These are phyloP conservation scores for Fomitopsis pulvina DNA, from an alignment of 768 basidiomycete species.

Conservation along the genomic window DNA sequence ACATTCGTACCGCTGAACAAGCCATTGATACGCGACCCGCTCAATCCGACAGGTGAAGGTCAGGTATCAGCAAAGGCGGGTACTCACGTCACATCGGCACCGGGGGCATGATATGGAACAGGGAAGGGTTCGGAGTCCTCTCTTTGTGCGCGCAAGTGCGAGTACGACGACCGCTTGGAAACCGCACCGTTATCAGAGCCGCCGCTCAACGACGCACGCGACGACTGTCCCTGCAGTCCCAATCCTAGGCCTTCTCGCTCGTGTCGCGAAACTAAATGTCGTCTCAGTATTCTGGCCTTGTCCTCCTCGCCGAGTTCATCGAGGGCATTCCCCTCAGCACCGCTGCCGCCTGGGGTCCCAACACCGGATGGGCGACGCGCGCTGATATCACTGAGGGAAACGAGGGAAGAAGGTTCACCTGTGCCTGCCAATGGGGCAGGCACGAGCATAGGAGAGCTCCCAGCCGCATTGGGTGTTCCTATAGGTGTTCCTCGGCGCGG, in stretches of 20 bases:
- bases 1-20: no score
- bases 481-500: slow-evolving; percentile 54
- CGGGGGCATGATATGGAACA: slow-evolving; percentile 82
- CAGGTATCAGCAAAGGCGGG: background rate
- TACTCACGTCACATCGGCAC: slow-evolving; percentile 90
- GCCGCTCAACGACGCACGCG: slow-evolving; percentile 18
- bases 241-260: slow-evolving; percentile 43
- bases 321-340: slow-evolving; percentile 30
- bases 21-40: no score
- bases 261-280: slow-evolving; percentile 73
- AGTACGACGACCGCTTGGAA: slow-evolving; percentile 22
- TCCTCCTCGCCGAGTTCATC: slow-evolving; percentile 74
- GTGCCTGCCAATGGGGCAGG: slow-evolving; percentile 7
- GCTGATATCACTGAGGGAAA: slow-evolving; percentile 31
- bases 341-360: slow-evolving; percentile 23
- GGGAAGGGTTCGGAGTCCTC: slow-evolving; percentile 71
- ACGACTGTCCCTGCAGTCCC: slow-evolving; percentile 6
- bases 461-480: slow-evolving; percentile 23
- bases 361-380: slow-evolving; percentile 26
- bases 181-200: slow-evolving; percentile 25
- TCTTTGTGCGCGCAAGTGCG: slow-evolving; percentile 21
- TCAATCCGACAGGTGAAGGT: background rate
- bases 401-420: slow-evolving; percentile 13
- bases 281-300: slow-evolving; percentile 72
- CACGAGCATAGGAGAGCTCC: slow-evolving; percentile 10